A percentile compares a stretch with the other conserved stretches of the same genome.
phyloP scores from a whole-genome alignment of 2,329 filamentous ascomycete species.

The Venturia pyrina region DNA sequence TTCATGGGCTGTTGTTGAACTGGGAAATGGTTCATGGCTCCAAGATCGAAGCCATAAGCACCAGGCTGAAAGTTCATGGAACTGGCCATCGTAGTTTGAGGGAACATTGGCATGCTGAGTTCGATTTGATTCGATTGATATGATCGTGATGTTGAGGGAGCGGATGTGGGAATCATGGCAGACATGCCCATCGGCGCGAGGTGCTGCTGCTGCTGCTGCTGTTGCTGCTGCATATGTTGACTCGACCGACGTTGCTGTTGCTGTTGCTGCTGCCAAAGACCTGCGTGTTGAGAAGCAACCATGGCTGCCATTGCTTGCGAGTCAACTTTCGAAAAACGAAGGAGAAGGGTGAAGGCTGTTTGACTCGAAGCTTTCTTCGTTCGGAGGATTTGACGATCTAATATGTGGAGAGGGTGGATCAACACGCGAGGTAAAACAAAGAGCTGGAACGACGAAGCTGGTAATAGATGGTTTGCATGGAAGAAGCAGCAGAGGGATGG shows the following conservation, averaged over 20 bases:
- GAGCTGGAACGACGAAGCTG: conserved; percentile 1
- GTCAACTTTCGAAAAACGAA: neutral
- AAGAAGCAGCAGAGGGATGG: neutral
- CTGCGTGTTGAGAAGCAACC: conserved; percentile 26
- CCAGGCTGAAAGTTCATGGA: conserved; percentile 28
- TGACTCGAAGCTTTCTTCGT: neutral
- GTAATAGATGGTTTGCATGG: neutral
- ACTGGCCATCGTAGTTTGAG: conserved; percentile 19
- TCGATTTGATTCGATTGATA: conserved; percentile 26
- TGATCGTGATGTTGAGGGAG: conserved; percentile 20
- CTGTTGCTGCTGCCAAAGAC: conserved; percentile 23
- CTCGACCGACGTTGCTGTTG: conserved; percentile 12
- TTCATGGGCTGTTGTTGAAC: conserved; percentile 24
- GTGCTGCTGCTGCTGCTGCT: conserved; percentile 13
- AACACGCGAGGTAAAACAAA: neutral
- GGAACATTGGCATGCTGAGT: conserved; percentile 26
- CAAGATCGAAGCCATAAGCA: conserved; percentile 25
- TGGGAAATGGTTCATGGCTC: conserved; percentile 26
- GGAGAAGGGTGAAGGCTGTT: neutral
- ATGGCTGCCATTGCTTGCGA: conserved; percentile 23
- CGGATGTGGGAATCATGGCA: conserved; percentile 14
- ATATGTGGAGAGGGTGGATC: conserved; percentile 4
- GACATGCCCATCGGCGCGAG: conserved; percentile 11
- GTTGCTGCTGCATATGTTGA: conserved; percentile 17
- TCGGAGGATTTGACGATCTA: neutral